phyloP scores from a whole-genome alignment of 306 rosid species.

The Lathyrus sativus region DNA sequence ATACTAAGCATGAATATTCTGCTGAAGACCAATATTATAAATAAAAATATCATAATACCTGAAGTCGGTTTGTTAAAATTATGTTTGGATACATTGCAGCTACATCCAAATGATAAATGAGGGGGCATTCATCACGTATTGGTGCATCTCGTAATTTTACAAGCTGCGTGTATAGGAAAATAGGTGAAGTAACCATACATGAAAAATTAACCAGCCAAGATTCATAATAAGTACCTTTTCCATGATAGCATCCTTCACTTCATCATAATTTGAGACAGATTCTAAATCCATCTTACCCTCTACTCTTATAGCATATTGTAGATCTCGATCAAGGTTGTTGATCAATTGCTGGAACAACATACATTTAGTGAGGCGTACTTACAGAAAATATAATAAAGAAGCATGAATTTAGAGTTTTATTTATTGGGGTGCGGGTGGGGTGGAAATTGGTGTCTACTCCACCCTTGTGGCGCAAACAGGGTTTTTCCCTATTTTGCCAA shows the following conservation, averaged over 20 bases:
- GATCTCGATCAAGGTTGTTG: constrained; percentile 87
- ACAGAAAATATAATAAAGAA: constrained; percentile 30
- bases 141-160: constrained; percentile 70
- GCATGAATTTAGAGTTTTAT: constrained; percentile 32
- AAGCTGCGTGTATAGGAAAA: constrained; percentile 60
- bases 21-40: constrained; percentile 35
- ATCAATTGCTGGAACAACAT: constrained; percentile 73
- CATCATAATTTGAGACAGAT: constrained; percentile 77
- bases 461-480: background rate
- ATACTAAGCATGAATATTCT: constrained; percentile 23
- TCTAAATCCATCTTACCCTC: constrained; percentile 94
- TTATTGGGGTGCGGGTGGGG: background rate
- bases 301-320: constrained; percentile 88
- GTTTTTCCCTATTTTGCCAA: constrained; percentile 15
- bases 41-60: constrained; percentile 57
- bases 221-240: constrained; percentile 69
- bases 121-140: constrained; percentile 86
- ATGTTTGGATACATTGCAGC: constrained; percentile 99
- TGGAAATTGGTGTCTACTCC: constrained; percentile 4
- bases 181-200: constrained; percentile 11
- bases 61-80: constrained; percentile 95
- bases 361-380: constrained; percentile 41
- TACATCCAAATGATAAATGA: constrained; percentile 95
- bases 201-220: constrained; percentile 37
- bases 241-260: constrained; percentile 79